These are phyloP conservation scores for Cyberlindnera mycetangii DNA, from an alignment of 805 yeast species.

Conservation along the genomic window DNA sequence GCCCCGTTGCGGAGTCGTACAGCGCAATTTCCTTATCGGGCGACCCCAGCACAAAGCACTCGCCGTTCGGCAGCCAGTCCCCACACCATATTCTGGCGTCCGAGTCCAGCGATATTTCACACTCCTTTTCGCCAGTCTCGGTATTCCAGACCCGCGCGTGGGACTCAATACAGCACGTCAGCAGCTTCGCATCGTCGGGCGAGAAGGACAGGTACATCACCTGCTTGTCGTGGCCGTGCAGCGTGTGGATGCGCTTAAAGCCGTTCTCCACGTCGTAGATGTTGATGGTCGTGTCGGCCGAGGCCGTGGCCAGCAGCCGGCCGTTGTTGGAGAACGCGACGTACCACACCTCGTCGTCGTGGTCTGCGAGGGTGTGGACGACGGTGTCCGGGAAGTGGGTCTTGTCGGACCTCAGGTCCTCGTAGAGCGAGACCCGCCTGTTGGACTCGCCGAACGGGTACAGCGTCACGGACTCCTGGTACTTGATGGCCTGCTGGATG, in stretches of 20 bases:
- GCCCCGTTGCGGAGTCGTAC: slow-evolving; percentile 37
- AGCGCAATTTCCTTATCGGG: slow-evolving; percentile 65
- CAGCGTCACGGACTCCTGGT: slow-evolving; percentile 39
- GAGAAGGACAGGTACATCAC: slow-evolving; percentile 75
- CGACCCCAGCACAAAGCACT: slow-evolving; percentile 65
- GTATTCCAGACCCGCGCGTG: slow-evolving; percentile 69
- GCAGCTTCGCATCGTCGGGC: slow-evolving; percentile 59
- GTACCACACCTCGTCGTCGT: slow-evolving; percentile 81
- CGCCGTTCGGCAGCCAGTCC: slow-evolving; percentile 63
- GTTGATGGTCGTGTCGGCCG: slow-evolving; percentile 60
- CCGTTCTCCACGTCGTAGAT: slow-evolving; percentile 61
- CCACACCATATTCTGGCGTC: slow-evolving; percentile 49
- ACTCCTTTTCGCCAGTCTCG: slow-evolving; percentile 32
- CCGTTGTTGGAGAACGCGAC: slow-evolving; percentile 78
- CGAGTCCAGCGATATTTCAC: slow-evolving; percentile 19
- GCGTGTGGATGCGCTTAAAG: slow-evolving; percentile 36
- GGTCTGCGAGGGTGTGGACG: slow-evolving; percentile 46
- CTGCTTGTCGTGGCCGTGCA: slow-evolving; percentile 48
- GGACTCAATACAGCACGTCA: slow-evolving; percentile 73
- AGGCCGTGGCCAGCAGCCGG: slow-evolving; percentile 68
- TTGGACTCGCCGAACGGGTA: slow-evolving; percentile 32
- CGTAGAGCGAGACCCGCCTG: slow-evolving; percentile 30
- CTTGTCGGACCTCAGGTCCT: slow-evolving; percentile 33
- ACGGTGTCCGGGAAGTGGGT: slow-evolving; percentile 46
- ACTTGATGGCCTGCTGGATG: slow-evolving; percentile 47